These are phyloP conservation scores for Macadamia tetraphylla DNA, from an alignment of 164 flowering plant genomes.

Conservation along the genomic window DNA sequence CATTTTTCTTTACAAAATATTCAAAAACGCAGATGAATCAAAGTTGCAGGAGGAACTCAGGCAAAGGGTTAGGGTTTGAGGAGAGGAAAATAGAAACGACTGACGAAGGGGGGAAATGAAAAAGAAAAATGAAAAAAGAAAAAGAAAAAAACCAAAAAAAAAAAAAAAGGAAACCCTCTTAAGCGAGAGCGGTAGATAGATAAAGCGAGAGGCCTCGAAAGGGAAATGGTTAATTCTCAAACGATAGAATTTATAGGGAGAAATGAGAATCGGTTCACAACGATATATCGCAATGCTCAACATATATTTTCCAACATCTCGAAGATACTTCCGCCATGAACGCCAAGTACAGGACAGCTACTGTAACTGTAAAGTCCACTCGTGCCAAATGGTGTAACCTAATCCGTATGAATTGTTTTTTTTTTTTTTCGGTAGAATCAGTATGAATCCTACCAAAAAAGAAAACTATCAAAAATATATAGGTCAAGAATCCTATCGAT, in stretches of 20 bases:
- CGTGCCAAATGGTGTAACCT: too few species aligned
- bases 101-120: background rate
- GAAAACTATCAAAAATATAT: too few species aligned
- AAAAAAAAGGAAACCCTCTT: background rate
- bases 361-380: too few species aligned
- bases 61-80: slow-evolving; percentile 2
- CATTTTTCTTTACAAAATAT: slow-evolving; percentile 8
- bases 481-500: too few species aligned
- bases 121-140: background rate
- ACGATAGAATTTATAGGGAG: background rate
- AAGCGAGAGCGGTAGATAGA: background rate
- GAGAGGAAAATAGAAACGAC: background rate
- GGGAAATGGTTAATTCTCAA: background rate
- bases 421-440: too few species aligned
- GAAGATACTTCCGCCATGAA: too few species aligned
- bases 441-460: too few species aligned
- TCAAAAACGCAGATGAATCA: background rate
- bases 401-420: too few species aligned
- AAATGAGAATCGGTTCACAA: too few species aligned
- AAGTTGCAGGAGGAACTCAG: background rate
- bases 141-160: background rate
- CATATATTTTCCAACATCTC: too few species aligned
- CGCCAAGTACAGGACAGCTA: too few species aligned
- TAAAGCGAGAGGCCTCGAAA: background rate
- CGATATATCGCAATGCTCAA: too few species aligned